A percentile compares a stretch with the other conserved stretches of the same genome.
phyloP scores from a whole-genome alignment of 176 grass and related monocot species.

The Bothriochloa decipiens region DNA sequence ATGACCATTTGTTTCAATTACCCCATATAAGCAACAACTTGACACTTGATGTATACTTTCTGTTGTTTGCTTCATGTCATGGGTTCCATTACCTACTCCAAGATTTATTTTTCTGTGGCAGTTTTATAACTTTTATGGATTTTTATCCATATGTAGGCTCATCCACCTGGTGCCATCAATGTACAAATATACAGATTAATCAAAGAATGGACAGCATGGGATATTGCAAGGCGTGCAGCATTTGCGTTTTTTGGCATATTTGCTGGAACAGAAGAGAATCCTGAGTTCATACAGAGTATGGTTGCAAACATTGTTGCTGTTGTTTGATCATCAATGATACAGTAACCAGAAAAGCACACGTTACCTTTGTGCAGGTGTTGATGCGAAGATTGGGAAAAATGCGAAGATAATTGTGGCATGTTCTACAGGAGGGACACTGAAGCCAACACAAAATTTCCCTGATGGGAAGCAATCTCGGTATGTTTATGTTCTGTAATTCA shows the following conservation, averaged over 20 bases:
- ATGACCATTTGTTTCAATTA: neutral
- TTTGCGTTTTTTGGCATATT: constrained; percentile 99
- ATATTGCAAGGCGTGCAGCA: constrained; percentile 94
- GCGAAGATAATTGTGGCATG: constrained; percentile 98
- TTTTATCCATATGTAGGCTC: constrained; percentile 56
- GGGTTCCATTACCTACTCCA: neutral
- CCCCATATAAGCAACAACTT: neutral
- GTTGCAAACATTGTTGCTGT: neutral
- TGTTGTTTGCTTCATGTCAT: constrained; percentile 12
- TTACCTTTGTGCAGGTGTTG: constrained; percentile 56
- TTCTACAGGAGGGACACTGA: constrained; percentile 87
- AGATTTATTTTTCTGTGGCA: neutral
- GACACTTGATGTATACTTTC: constrained; percentile 16
- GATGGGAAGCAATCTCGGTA: constrained; percentile 96
- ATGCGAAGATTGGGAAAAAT: constrained; percentile 79
- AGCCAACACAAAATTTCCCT: constrained; percentile 86
- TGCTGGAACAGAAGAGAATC: constrained; percentile 96
- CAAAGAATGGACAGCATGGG: constrained; percentile 99
- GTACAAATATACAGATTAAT: constrained; percentile 99
- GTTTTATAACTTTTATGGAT: constrained; percentile 21
- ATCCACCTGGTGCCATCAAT: constrained; percentile 94
- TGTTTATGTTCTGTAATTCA: neutral
- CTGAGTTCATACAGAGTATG: constrained; percentile 87
- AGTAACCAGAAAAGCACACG: neutral
- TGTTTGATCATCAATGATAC: constrained; percentile 21